A percentile compares a stretch with the other conserved stretches of the same genome.
These are phyloP conservation scores for Angophora floribunda DNA, from an alignment of 345 rosid species.

Conservation along the genomic window DNA sequence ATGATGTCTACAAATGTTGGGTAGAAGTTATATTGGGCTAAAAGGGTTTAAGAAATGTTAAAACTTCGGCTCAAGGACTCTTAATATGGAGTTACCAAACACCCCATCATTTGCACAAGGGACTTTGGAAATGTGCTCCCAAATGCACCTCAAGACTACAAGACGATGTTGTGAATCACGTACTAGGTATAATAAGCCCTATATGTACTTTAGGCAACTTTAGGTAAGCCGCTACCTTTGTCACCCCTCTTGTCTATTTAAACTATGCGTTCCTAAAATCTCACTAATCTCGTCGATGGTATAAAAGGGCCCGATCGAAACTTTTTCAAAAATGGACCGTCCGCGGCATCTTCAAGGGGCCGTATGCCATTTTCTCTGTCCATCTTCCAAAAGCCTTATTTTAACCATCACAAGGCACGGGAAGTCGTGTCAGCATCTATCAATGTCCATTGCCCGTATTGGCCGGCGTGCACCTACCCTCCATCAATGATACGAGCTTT, in stretches of 20 bases:
- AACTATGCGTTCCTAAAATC: not conserved
- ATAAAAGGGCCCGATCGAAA: not conserved
- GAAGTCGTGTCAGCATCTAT: not conserved
- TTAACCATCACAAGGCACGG: not conserved
- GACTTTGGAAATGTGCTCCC: too few relatives aligned
- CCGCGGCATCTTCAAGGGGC: not conserved
- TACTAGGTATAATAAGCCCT: not conserved
- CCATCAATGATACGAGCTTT: not conserved
- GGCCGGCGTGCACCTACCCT: not conserved
- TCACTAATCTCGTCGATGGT: not conserved
- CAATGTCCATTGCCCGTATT: not conserved
- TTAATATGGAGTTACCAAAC: not conserved
- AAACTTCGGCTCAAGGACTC: accelerated
- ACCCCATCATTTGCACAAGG: accelerated
- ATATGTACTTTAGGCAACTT: not conserved
- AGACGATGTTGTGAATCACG: too few relatives aligned
- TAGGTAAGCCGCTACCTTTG: not conserved
- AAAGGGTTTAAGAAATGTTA: not conserved
- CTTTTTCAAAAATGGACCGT: not conserved
- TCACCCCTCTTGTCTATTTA: not conserved
- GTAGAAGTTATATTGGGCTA: not conserved
- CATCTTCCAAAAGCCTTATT: not conserved
- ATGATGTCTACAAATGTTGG: too few relatives aligned
- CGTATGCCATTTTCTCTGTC: not conserved
- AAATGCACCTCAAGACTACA: too few relatives aligned